Conservation (phyloP, 768 basidiomycete genomes). For the Udeniomyces megalosporus region DNA sequence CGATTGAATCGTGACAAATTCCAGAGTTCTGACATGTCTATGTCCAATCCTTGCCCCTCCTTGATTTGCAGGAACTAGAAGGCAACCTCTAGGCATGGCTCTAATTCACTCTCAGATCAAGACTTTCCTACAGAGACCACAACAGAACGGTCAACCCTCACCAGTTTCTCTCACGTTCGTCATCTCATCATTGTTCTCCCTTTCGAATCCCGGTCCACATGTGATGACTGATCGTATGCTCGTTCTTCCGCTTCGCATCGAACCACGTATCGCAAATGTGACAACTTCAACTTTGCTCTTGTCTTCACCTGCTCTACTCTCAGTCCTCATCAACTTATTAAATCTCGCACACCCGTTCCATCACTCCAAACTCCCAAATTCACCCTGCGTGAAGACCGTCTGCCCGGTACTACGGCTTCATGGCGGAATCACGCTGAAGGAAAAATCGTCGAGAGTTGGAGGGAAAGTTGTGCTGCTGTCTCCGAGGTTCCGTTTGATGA, state of each 20-base stretch:
- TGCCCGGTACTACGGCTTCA: constrained; percentile 53
- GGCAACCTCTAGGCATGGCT: constrained; percentile 31
- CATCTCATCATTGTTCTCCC: neutral
- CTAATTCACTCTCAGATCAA: constrained; percentile 64
- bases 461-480: constrained; percentile 73
- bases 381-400: constrained; percentile 56
- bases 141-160: neutral
- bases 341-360: constrained; percentile 56
- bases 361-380: constrained; percentile 48
- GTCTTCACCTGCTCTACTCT: constrained; percentile 23
- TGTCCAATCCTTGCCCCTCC: neutral
- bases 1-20: too few relatives aligned
- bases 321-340: constrained; percentile 72
- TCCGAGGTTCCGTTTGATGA: constrained; percentile 78
- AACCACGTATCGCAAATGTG: too few relatives aligned
- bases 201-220: too few relatives aligned
- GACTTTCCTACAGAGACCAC: constrained; percentile 34
- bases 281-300: too few relatives aligned
- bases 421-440: constrained; percentile 69
- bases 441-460: constrained; percentile 83
- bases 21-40: neutral
- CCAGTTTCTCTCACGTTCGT: constrained; percentile 10
- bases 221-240: too few relatives aligned
- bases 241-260: too few relatives aligned
- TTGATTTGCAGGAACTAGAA: constrained; percentile 44